Percentiles rank a stretch among this genome's conserved stretches.
Evolutionary conservation across 768 basidiomycete genomes (phyloP).

Genomic region (Pleurotus eryngii): DNA sequence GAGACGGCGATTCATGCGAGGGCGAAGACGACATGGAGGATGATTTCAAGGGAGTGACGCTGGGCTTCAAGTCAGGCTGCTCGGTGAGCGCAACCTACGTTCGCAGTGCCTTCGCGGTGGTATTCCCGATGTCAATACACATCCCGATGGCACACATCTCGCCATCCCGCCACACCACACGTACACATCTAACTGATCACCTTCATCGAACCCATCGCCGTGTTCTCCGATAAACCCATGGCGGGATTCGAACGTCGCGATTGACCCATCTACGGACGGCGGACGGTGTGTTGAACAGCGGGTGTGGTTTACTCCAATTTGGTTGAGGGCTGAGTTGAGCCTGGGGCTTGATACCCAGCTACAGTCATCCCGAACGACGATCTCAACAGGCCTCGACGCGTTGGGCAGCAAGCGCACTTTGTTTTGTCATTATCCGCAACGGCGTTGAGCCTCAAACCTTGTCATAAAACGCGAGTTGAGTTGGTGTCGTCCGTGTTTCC

Average conservation of each 20-base stretch:
- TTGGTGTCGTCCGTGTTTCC: no score
- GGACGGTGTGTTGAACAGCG: no score
- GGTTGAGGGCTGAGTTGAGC: no score
- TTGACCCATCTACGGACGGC: constrained; percentile 14
- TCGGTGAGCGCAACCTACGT: not conserved
- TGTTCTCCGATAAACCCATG: constrained; percentile 26
- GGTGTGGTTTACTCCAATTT: no score
- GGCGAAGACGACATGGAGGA: not conserved
- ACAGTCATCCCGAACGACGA: no score
- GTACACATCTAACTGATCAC: constrained; percentile 31
- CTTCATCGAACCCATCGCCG: constrained; percentile 27
- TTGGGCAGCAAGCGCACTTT: no score
- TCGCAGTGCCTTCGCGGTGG: constrained; percentile 28
- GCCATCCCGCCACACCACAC: constrained; percentile 26
- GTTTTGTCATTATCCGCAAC: no score
- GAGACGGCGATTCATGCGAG: no score
- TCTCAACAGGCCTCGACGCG: no score
- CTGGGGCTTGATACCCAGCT: no score
- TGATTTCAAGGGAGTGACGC: not conserved
- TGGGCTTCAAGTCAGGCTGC: not conserved
- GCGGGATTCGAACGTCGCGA: constrained; percentile 25
- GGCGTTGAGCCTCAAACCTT: no score
- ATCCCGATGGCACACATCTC: constrained; percentile 29
- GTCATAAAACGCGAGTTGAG: no score
- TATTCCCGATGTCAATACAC: constrained; percentile 40